A percentile compares a stretch with the other conserved stretches of the same genome.
These are phyloP conservation scores for Orbilia blumenaviensis DNA, from an alignment of 2,329 filamentous ascomycete species.

Conservation along the genomic window DNA sequence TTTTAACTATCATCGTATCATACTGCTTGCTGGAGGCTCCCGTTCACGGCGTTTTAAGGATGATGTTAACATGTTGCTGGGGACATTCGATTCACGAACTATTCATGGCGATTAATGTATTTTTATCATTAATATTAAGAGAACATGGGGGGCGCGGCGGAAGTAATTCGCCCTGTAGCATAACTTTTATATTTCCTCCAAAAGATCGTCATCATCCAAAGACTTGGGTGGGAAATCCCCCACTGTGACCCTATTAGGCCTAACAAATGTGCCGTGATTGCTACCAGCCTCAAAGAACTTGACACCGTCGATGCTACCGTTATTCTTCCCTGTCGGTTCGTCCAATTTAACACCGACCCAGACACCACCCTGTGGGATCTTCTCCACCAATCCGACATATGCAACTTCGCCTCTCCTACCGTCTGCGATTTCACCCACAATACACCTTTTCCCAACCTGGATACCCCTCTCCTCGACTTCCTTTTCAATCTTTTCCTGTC, in stretches of 20 bases:
- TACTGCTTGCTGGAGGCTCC: neutral
- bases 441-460: conserved; percentile 70
- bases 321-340: conserved; percentile 83
- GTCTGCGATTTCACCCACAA: conserved; percentile 73
- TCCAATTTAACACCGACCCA: conserved; percentile 82
- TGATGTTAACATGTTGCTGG: neutral
- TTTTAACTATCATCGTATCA: no score
- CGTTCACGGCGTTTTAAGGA: neutral
- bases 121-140: conserved; percentile 7
- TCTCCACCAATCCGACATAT: conserved; percentile 77
- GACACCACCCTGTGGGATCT: conserved; percentile 73
- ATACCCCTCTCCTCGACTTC: conserved; percentile 77
- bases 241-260: conserved; percentile 78
- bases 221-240: conserved; percentile 72
- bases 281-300: conserved; percentile 73
- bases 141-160: no score
- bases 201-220: conserved; percentile 69
- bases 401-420: conserved; percentile 73
- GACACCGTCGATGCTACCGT: conserved; percentile 74
- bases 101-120: conserved; percentile 9
- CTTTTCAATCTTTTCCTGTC: conserved; percentile 72
- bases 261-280: conserved; percentile 80
- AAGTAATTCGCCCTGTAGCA: neutral
- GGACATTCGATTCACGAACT: conserved; percentile 6
- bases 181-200: conserved; percentile 74